These are phyloP conservation scores for Cyamopsis tetragonoloba DNA, from an alignment of 306 rosid genomes.

Conservation along the genomic window DNA sequence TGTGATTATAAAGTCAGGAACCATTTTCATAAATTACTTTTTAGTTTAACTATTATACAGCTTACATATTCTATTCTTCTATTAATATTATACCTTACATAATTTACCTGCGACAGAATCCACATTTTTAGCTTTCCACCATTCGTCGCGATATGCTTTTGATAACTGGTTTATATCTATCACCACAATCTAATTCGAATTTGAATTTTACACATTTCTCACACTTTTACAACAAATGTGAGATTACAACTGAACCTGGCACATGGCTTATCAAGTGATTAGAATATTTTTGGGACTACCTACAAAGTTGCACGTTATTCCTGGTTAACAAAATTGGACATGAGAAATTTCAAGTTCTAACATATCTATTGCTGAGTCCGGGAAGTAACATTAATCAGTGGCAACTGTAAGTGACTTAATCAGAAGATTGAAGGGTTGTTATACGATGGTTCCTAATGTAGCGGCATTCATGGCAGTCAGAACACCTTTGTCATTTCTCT, in stretches of 20 bases:
- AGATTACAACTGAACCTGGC: background rate
- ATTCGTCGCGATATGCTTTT: too few species aligned
- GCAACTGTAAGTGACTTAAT: background rate
- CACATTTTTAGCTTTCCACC: too few species aligned
- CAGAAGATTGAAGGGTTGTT: conserved; percentile 10
- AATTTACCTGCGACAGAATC: too few species aligned
- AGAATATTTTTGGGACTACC: background rate
- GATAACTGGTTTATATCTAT: too few species aligned
- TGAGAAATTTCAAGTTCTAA: background rate
- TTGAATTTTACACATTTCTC: background rate
- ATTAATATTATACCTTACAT: too few species aligned
- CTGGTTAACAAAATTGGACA: conserved; percentile 7
- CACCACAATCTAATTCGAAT: background rate
- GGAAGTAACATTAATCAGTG: background rate
- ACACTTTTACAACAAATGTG: background rate
- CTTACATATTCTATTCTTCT: too few species aligned
- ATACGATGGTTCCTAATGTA: too few species aligned
- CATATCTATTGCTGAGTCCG: background rate
- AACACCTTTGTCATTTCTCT: too few species aligned
- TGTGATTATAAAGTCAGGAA: too few species aligned
- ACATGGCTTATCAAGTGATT: background rate
- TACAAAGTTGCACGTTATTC: background rate
- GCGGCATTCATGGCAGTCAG: too few species aligned
- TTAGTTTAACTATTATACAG: too few species aligned
- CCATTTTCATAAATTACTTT: too few species aligned